Conservation (phyloP, 2,329 filamentous ascomycete genomes). For the Penicillium sclerotigenum region DNA sequence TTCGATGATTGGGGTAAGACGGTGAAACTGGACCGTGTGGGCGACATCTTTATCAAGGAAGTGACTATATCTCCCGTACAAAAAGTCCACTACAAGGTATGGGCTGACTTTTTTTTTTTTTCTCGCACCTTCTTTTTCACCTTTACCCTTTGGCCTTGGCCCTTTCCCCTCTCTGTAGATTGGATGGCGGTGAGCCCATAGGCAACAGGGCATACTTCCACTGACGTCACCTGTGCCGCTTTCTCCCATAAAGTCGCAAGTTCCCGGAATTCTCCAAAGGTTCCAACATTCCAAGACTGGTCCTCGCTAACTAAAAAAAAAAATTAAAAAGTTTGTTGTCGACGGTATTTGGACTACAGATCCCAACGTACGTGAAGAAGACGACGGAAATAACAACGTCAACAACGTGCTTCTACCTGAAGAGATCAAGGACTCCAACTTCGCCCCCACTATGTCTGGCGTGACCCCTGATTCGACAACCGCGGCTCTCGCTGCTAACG, state of each 20-base stretch:
- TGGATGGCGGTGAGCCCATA: conserved; percentile 24
- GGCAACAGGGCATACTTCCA: conserved; percentile 10
- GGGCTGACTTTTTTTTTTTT: conserved; percentile 25
- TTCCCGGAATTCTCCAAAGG: neutral
- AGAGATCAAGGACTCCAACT: conserved; percentile 52
- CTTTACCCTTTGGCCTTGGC: neutral
- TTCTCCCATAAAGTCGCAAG: conserved; percentile 18
- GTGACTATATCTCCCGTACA: conserved; percentile 66
- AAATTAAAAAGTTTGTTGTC: conserved; percentile 77
- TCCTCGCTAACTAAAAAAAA: conserved; percentile 8
- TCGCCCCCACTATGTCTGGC: conserved; percentile 51
- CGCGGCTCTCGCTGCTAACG: conserved; percentile 53
- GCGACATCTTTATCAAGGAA: conserved; percentile 71
- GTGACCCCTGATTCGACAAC: conserved; percentile 70
- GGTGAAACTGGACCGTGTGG: conserved; percentile 74
- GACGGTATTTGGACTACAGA: conserved; percentile 89
- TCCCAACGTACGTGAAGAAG: conserved; percentile 73
- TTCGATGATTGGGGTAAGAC: conserved; percentile 94
- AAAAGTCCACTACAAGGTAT: conserved; percentile 94
- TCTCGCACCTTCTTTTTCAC: neutral
- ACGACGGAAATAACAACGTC: conserved; percentile 76
- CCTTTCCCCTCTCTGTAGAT: neutral
- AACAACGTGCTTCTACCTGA: conserved; percentile 87
- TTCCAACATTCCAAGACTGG: neutral
- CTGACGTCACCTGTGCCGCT: conserved; percentile 24